A percentile compares a stretch with the other conserved stretches of the same genome.
Conservation (phyloP, 1,284 basidiomycete genomes). For the Kalmanozyma brasiliensis region DNA sequence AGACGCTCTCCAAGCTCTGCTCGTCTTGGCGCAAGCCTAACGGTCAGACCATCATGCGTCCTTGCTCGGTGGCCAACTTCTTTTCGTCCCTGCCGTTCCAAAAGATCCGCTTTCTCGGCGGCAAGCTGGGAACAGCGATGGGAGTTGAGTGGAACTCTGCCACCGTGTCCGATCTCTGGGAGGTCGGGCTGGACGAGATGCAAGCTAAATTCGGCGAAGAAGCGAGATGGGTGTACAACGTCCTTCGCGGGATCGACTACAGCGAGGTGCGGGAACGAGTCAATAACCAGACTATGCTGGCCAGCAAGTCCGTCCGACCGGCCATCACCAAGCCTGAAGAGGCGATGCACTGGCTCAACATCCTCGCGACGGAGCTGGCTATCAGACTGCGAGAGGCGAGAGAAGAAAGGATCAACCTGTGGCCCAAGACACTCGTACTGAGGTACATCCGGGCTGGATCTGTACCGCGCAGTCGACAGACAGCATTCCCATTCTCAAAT, state of each 20-base stretch:
- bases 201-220: constrained; percentile 84
- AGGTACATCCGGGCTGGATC: constrained; percentile 72
- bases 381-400: constrained; percentile 85
- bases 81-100: constrained; percentile 54
- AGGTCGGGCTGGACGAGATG: constrained; percentile 76
- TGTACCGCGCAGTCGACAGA: constrained; percentile 79
- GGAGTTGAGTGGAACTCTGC: constrained; percentile 83
- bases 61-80: constrained; percentile 51
- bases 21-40: constrained; percentile 59
- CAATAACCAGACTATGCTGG: constrained; percentile 62
- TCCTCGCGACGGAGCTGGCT: constrained; percentile 88
- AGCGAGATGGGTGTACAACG: constrained; percentile 81
- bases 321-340: constrained; percentile 49
- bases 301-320: constrained; percentile 61
- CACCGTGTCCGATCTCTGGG: constrained; percentile 80
- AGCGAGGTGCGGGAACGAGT: constrained; percentile 77
- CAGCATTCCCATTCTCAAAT: constrained; percentile 76
- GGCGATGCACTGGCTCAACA: constrained; percentile 83
- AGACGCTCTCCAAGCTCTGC: constrained; percentile 87
- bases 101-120: constrained; percentile 87
- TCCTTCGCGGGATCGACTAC: constrained; percentile 83
- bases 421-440: constrained; percentile 88
- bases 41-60: constrained; percentile 62
- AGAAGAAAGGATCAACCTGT: constrained; percentile 76
- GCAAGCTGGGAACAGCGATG: constrained; percentile 89